Evolutionary conservation across 495 filamentous ascomycete species (phyloP).

Genomic region (Penicillium lagena): DNA sequence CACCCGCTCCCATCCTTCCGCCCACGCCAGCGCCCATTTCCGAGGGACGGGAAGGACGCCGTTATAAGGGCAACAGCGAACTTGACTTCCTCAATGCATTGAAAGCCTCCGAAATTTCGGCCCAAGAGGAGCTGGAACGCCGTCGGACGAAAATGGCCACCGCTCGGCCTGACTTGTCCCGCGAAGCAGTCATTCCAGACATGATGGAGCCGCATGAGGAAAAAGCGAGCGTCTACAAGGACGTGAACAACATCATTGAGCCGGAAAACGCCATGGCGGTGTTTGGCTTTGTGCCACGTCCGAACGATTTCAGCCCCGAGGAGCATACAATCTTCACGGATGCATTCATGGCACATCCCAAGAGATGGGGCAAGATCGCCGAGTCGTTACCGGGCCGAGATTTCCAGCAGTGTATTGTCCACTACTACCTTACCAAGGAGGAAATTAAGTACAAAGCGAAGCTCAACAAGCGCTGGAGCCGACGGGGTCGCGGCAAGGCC

Average conservation of each 20-base stretch:
- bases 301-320: constrained; percentile 75
- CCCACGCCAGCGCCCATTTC: constrained; percentile 40
- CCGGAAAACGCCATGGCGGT: constrained; percentile 58
- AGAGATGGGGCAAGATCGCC: constrained; percentile 90
- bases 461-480: constrained; percentile 62
- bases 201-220: constrained; percentile 56
- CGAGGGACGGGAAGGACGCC: constrained; percentile 52
- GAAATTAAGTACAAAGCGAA: constrained; percentile 81
- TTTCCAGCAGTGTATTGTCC: constrained; percentile 82
- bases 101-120: constrained; percentile 68
- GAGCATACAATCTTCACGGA: constrained; percentile 75
- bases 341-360: constrained; percentile 72
- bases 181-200: constrained; percentile 78
- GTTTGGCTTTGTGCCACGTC: constrained; percentile 67
- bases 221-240: constrained; percentile 52
- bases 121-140: constrained; percentile 65
- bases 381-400: constrained; percentile 62
- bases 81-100: constrained; percentile 72
- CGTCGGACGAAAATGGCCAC: constrained; percentile 59
- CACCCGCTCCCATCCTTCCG: constrained; percentile 26
- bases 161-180: constrained; percentile 67
- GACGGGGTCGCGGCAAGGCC: constrained; percentile 48
- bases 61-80: constrained; percentile 62
- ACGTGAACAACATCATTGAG: constrained; percentile 65
- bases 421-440: constrained; percentile 94